phyloP scores from a whole-genome alignment of 192 early-diverging fungal genomes.

The Thamnidium elegans region DNA sequence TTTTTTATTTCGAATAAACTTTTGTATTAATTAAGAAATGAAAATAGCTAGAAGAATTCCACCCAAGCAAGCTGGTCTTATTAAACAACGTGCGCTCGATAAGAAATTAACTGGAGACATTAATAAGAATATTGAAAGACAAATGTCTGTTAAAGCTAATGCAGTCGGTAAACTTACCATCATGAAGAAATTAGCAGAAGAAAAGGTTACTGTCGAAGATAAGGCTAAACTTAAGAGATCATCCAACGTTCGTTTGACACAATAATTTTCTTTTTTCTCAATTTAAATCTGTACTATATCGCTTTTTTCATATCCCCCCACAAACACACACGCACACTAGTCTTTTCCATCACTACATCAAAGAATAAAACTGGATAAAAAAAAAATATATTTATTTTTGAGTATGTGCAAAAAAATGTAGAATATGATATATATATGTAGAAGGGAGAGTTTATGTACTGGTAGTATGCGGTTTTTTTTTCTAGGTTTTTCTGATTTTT shows the following conservation, averaged over 20 bases:
- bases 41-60: slow-evolving; percentile 32
- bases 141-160: slow-evolving; percentile 72
- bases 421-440: no score
- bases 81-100: slow-evolving; percentile 25
- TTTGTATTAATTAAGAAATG: neutral
- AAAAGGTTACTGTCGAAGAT: slow-evolving; percentile 33
- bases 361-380: no score
- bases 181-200: slow-evolving; percentile 67
- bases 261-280: neutral
- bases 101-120: slow-evolving; percentile 53
- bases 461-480: no score
- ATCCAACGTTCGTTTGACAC: slow-evolving; percentile 4
- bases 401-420: no score
- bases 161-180: slow-evolving; percentile 77
- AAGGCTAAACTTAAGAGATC: slow-evolving; percentile 4
- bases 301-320: no score
- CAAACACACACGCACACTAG: no score
- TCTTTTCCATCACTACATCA: no score
- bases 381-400: no score
- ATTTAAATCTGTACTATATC: no score
- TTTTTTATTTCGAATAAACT: no score
- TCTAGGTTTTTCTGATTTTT: no score
- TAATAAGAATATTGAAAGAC: slow-evolving; percentile 54
- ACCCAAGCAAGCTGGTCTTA: slow-evolving; percentile 32
- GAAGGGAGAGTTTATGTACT: no score